Evolutionary conservation across 306 rosid genomes (phyloP), one percentile per base, ranked within the genome.

Genomic region (Castanopsis chinensis): DNA sequence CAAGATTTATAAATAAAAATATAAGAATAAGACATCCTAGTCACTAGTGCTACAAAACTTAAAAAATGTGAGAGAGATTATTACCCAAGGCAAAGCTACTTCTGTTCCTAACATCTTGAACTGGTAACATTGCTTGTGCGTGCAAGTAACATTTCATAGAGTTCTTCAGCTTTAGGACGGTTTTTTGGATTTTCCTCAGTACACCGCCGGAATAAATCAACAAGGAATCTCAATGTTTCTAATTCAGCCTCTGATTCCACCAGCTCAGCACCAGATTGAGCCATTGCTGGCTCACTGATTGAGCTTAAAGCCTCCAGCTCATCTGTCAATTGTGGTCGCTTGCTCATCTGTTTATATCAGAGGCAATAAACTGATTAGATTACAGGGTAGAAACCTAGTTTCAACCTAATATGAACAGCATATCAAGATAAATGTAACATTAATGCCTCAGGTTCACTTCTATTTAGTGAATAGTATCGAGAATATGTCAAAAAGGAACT

Each of bases 111-210:
- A 71, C 80, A 76, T 84, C 72, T 76, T 80, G 72, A 77, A 70
- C 83, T 68, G 75, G 85, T 51, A 72, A 35, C 67, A 19, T 83
- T 35, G 76, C 65, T 74, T 45, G 87, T 74, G 21, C 73, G 88
- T 23, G 77, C 83, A 19, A 87, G 79, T 82, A 96, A 72, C 86
- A 82, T 77, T 82, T 89, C 80, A 74, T 87, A 74, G 78, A 96
- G 91, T 80, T 88, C 83, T 79, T 91, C 80, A 59, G 97, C 96
- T 2, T 93, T 82, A 20, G 97, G 99, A 19, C 96, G 92, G 61
- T 88, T 87, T 8, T n/a, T 71, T 5, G 96, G 96, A 74, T 89
- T 84, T 76, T 89, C 93, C 71, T 82, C 69, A 0, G 97, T 88
- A 74, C 99, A 96, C 72, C 79, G 88, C 72, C 55, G 87, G 74